A percentile compares a stretch with the other conserved stretches of the same genome.
Conservation (phyloP, 208 protist species). For the Angomonas ambiguus region DNA sequence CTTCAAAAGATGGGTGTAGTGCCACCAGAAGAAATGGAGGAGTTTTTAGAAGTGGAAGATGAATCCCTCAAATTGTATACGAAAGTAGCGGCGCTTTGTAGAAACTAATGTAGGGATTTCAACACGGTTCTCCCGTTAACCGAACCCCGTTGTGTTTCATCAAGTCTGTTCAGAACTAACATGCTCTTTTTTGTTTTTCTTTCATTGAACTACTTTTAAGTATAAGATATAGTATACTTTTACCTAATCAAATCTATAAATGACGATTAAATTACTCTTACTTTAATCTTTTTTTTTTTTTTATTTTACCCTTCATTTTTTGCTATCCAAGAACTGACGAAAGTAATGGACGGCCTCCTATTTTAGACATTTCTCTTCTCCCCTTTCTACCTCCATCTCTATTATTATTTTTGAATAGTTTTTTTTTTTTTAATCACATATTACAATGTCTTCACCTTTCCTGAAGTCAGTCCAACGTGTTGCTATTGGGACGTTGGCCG, state of each 20-base stretch:
- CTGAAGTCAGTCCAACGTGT: conserved; percentile 62
- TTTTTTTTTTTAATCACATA: conserved; percentile 4
- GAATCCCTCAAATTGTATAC: neutral
- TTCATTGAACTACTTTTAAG: conserved; percentile 4
- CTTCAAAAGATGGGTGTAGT: conserved; percentile 57
- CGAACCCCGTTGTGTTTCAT: too few relatives aligned
- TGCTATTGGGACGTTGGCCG: conserved; percentile 50
- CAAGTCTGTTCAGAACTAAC: too few relatives aligned
- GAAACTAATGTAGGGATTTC: too few relatives aligned
- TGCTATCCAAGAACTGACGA: too few relatives aligned
- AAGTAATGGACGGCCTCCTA: too few relatives aligned
- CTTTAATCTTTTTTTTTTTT: neutral
- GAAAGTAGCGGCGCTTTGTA: neutral
- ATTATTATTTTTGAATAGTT: neutral
- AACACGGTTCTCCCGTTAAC: too few relatives aligned
- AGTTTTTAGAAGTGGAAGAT: conserved; percentile 23
- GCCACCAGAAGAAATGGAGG: conserved; percentile 40
- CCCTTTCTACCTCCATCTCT: neutral
- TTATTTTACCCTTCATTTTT: neutral
- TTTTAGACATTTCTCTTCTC: neutral
- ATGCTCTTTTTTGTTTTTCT: neutral
- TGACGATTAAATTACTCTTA: neutral
- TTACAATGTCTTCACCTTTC: conserved; percentile 20
- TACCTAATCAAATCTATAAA: conserved; percentile 19
- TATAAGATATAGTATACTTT: neutral